A percentile compares a stretch with the other conserved stretches of the same genome.
These are phyloP conservation scores for Gyromitra esculenta DNA, from an alignment of 2,329 filamentous ascomycete genomes.

Conservation along the genomic window DNA sequence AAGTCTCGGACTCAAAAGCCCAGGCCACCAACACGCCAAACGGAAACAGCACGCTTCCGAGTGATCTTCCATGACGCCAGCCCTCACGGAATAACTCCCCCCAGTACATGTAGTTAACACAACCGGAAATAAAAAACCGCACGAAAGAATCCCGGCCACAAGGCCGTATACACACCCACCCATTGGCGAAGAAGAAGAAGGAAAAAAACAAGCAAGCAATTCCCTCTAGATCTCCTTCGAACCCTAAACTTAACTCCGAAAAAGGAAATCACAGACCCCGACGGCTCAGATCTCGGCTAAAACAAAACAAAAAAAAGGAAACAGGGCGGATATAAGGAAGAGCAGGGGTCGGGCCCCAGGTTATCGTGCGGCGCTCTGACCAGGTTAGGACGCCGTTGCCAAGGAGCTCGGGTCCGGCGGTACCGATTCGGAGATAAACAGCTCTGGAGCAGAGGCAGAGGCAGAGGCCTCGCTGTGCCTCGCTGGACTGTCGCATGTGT, in stretches of 20 bases:
- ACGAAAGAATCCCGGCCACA: not conserved
- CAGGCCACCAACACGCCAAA: not conserved
- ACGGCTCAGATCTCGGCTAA: not conserved
- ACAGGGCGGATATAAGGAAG: slow-evolving; percentile 10
- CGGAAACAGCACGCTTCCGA: not conserved
- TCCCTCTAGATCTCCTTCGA: not conserved
- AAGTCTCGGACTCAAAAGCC: not conserved
- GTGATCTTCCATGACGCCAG: slow-evolving; percentile 20
- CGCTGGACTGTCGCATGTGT: not conserved
- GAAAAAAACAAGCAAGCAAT: not conserved
- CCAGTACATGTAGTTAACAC: no score
- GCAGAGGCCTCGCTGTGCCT: not conserved
- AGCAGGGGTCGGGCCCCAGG: not conserved
- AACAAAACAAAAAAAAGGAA: not conserved
- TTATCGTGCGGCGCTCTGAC: slow-evolving; percentile 14
- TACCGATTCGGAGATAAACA: slow-evolving; percentile 25
- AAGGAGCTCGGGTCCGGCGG: not conserved
- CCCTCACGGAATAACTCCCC: not conserved
- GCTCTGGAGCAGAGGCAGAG: not conserved
- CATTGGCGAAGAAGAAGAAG: not conserved
- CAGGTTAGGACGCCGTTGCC: slow-evolving; percentile 3
- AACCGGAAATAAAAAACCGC: slow-evolving; percentile 12
- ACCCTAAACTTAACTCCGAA: slow-evolving; percentile 14
- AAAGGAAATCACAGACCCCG: not conserved
- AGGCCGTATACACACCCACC: not conserved